These are phyloP conservation scores for Vigna angularis DNA, from an alignment of 306 rosid genomes.

Conservation along the genomic window DNA sequence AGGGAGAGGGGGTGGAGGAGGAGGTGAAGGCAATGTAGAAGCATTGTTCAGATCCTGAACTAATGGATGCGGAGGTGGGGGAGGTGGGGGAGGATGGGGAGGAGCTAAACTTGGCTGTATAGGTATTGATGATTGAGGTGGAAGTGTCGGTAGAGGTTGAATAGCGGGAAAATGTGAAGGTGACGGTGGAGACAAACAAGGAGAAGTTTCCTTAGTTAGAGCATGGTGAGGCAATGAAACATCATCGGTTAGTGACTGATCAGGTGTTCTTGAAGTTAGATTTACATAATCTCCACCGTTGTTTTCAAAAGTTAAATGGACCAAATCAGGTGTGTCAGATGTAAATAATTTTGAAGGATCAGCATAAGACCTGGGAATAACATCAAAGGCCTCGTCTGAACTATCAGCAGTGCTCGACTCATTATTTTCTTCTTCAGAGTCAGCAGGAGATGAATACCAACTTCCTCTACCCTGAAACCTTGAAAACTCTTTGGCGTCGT, in stretches of 20 bases:
- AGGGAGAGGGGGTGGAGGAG: slow-evolving; percentile 36
- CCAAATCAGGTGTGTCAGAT: slow-evolving; percentile 55
- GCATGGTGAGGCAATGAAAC: slow-evolving; percentile 45
- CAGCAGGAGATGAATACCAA: slow-evolving; percentile 82
- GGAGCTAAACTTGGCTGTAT: slow-evolving; percentile 18
- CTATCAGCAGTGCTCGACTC: slow-evolving; percentile 94
- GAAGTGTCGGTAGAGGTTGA: slow-evolving; percentile 24
- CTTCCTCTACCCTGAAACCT: slow-evolving; percentile 77
- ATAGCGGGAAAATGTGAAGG: slow-evolving; percentile 21
- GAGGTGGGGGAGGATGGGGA: slow-evolving; percentile 46
- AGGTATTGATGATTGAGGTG: slow-evolving; percentile 25
- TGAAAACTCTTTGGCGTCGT: slow-evolving; percentile 82
- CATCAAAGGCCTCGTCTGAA: slow-evolving; percentile 89
- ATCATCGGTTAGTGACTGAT: slow-evolving; percentile 44
- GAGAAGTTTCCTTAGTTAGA: slow-evolving; percentile 49
- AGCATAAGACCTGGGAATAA: slow-evolving; percentile 57
- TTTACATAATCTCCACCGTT: slow-evolving; percentile 49
- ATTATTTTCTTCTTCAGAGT: slow-evolving; percentile 93
- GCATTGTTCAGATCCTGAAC: slow-evolving; percentile 10
- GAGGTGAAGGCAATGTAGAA: slow-evolving; percentile 36
- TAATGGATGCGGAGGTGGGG: slow-evolving; percentile 30
- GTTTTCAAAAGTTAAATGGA: slow-evolving; percentile 52
- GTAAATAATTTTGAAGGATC: slow-evolving; percentile 59
- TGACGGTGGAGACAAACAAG: slow-evolving; percentile 51
- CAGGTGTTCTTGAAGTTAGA: slow-evolving; percentile 51